A percentile compares a stretch with the other conserved stretches of the same genome.
Conservation (phyloP, 139 green algal species). For the Haematococcus lacustris region DNA sequence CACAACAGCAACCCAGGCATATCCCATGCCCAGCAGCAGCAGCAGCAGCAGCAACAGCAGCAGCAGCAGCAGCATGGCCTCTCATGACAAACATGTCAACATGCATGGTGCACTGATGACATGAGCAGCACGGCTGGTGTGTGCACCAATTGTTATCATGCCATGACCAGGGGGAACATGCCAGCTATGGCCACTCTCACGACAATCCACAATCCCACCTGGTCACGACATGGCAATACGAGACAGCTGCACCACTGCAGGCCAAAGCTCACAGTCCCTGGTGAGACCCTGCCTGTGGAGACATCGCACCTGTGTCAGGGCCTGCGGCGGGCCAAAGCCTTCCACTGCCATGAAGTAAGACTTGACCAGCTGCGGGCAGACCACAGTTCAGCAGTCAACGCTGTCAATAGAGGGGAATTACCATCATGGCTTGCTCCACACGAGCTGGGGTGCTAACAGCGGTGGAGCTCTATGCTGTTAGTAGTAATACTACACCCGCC, state of each 20-base stretch:
- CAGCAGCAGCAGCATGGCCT: too few species aligned
- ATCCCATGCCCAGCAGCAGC: too few species aligned
- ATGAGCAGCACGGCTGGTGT: not conserved
- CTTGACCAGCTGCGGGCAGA: constrained; percentile 20
- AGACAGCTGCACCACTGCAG: not conserved
- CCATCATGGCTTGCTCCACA: too few species aligned
- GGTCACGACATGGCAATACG: not conserved
- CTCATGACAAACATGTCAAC: too few species aligned
- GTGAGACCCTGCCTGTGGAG: not conserved
- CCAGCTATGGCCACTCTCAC: not conserved
- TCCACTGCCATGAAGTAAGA: constrained; percentile 14
- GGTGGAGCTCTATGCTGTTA: too few species aligned
- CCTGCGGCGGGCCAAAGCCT: not conserved
- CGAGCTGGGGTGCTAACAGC: too few species aligned
- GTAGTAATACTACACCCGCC: too few species aligned
- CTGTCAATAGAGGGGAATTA: too few species aligned
- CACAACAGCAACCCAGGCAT: too few species aligned
- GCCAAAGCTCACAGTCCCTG: not conserved
- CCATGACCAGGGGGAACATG: not conserved
- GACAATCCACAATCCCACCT: not conserved
- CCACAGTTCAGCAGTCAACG: too few species aligned
- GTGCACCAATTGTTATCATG: not conserved
- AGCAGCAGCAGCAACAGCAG: too few species aligned
- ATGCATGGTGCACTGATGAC: too few species aligned
- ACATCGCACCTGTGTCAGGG: not conserved